These are phyloP conservation scores for Trichoderma polysporum DNA, from an alignment of 2,329 filamentous ascomycete genomes.

Conservation along the genomic window DNA sequence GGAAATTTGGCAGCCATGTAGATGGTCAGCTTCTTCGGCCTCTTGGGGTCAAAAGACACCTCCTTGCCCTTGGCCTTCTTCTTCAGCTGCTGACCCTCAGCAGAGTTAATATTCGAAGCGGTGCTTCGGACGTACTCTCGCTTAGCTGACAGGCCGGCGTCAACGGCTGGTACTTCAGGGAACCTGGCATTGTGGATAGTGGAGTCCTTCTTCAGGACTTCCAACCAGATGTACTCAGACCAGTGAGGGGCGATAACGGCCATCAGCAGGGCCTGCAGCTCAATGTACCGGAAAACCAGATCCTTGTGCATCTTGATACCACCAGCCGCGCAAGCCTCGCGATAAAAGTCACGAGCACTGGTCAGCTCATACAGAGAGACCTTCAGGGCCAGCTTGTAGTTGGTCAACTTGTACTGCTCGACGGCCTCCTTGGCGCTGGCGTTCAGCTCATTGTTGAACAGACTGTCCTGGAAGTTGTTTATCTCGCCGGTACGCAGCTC, in stretches of 20 bases:
- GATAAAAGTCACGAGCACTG: slow-evolving; percentile 85
- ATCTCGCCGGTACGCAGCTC: slow-evolving; percentile 71
- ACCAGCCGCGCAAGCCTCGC: slow-evolving; percentile 73
- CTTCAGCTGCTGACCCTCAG: slow-evolving; percentile 80
- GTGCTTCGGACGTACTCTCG: slow-evolving; percentile 77
- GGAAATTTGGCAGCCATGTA: slow-evolving; percentile 80
- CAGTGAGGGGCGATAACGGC: slow-evolving; percentile 88
- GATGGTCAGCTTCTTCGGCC: slow-evolving; percentile 88
- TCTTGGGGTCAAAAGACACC: slow-evolving; percentile 80
- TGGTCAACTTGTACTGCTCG: slow-evolving; percentile 74
- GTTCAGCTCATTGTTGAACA: slow-evolving; percentile 95
- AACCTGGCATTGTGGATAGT: slow-evolving; percentile 73
- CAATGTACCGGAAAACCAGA: slow-evolving; percentile 75
- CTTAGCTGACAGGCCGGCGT: slow-evolving; percentile 70
- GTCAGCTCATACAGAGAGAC: slow-evolving; percentile 86
- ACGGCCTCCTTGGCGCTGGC: slow-evolving; percentile 74
- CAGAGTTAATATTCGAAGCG: slow-evolving; percentile 73
- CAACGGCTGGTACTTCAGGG: slow-evolving; percentile 59
- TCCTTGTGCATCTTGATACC: slow-evolving; percentile 85
- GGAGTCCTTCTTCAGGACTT: slow-evolving; percentile 74
- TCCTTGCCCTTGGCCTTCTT: slow-evolving; percentile 92
- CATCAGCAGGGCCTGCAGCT: slow-evolving; percentile 81
- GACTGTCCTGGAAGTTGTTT: slow-evolving; percentile 77
- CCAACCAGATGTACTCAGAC: slow-evolving; percentile 90
- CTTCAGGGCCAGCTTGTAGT: slow-evolving; percentile 80